phyloP scores from a whole-genome alignment of 2,329 filamentous ascomycete genomes.

The Sporothrix brunneoviolacea region DNA sequence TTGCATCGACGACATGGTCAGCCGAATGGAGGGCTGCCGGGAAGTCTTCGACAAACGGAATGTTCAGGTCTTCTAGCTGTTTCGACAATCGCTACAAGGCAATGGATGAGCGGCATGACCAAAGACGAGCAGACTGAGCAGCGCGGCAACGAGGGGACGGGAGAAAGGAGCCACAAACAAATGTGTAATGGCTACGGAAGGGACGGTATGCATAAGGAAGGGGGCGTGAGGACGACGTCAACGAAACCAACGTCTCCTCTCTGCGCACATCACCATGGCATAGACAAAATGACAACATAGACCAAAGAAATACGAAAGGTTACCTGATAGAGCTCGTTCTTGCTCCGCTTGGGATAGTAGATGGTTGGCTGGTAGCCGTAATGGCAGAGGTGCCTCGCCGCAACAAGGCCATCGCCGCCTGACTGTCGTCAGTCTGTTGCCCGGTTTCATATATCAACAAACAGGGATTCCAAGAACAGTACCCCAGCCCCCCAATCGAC shows the following conservation, averaged over 20 bases:
- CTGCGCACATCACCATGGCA: no score
- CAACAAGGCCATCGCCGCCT: slow-evolving; percentile 93
- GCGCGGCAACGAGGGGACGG: background rate
- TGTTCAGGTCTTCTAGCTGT: slow-evolving; percentile 74
- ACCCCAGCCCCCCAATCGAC: no score
- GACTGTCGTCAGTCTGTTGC: background rate
- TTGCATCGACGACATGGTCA: slow-evolving; percentile 83
- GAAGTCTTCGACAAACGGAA: slow-evolving; percentile 84
- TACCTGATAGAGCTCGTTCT: slow-evolving; percentile 84
- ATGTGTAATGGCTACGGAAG: no score
- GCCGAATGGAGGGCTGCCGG: slow-evolving; percentile 54
- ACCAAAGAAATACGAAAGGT: slow-evolving; percentile 9
- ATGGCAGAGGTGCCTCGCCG: slow-evolving; percentile 82
- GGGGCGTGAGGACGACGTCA: no score
- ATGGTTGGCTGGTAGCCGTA: slow-evolving; percentile 86
- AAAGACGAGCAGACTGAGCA: background rate
- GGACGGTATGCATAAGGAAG: no score
- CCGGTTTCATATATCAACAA: no score
- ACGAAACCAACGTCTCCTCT: no score
- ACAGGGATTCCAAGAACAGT: no score
- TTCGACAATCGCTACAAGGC: slow-evolving; percentile 63
- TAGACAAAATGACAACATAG: background rate
- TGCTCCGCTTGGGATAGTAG: slow-evolving; percentile 89
- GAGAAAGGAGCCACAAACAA: no score
- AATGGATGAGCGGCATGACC: slow-evolving; percentile 14